Evolutionary conservation across 2,329 filamentous ascomycete species (phyloP).

Genomic region (Cladobotryum mycophilum): DNA sequence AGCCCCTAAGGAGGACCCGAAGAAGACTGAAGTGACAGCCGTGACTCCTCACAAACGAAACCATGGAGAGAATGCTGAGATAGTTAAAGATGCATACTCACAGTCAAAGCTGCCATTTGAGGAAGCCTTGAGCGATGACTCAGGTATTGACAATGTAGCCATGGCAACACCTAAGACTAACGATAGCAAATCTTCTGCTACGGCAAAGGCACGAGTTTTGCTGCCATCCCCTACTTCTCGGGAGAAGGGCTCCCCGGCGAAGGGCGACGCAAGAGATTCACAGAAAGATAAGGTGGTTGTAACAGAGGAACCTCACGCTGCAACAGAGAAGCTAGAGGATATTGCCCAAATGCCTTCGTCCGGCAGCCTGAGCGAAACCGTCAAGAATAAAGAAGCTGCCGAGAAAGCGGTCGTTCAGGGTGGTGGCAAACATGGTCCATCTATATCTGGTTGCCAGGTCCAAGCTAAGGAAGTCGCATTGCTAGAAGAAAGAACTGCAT

Average conservation of each 20-base stretch:
- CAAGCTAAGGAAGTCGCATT: neutral
- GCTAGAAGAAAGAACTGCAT: neutral
- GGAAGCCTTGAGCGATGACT: slow-evolving; percentile 16
- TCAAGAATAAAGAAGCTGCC: neutral
- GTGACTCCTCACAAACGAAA: neutral
- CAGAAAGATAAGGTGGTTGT: neutral
- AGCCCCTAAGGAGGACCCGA: neutral
- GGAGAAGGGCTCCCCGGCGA: neutral
- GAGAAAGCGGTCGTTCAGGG: neutral
- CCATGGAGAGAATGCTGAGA: neutral
- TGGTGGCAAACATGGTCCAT: neutral
- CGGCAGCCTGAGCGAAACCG: no score
- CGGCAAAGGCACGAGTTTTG: slow-evolving; percentile 16
- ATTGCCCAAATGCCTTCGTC: neutral
- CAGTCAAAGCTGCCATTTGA: slow-evolving; percentile 27
- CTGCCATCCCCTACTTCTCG: slow-evolving; percentile 8
- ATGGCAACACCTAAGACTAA: slow-evolving; percentile 9
- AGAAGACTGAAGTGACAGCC: neutral
- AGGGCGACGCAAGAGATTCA: neutral
- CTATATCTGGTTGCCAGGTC: no score
- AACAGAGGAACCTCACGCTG: neutral
- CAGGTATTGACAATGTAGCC: neutral
- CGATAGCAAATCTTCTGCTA: slow-evolving; percentile 3
- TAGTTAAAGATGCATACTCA: slow-evolving; percentile 4
- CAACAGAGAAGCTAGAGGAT: neutral